Conservation (phyloP, 805 yeast species). For the Ogataea degrootiae region DNA sequence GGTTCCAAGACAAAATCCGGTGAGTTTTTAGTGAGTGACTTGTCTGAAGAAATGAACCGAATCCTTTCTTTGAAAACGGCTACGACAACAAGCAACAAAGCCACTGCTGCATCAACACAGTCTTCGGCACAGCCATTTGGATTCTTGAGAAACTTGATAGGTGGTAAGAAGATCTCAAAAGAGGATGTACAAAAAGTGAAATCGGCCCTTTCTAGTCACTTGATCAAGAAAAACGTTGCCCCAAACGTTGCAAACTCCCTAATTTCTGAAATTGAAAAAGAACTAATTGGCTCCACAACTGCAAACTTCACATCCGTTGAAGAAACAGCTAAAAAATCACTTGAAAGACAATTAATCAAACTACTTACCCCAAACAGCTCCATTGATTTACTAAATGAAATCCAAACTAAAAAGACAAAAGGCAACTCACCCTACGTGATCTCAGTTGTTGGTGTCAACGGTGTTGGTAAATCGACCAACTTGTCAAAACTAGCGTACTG, state of each 20-base stretch:
- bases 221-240: slow-evolving; percentile 84
- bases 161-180: slow-evolving; percentile 62
- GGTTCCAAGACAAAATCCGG: slow-evolving; percentile 46
- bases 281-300: slow-evolving; percentile 68
- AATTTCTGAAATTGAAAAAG: slow-evolving; percentile 63
- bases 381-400: slow-evolving; percentile 78
- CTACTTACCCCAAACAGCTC: slow-evolving; percentile 90
- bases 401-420: slow-evolving; percentile 42
- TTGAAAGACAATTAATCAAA: slow-evolving; percentile 63
- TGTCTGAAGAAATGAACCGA: slow-evolving; percentile 48
- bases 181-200: slow-evolving; percentile 64
- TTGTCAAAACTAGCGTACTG: slow-evolving; percentile 92
- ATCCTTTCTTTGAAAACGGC: slow-evolving; percentile 28
- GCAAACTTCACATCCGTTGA: slow-evolving; percentile 71
- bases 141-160: slow-evolving; percentile 56
- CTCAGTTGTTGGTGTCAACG: slow-evolving; percentile 96
- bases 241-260: slow-evolving; percentile 79
- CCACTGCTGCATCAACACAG: background rate
- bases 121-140: slow-evolving; percentile 42
- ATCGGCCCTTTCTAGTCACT: slow-evolving; percentile 63
- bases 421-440: slow-evolving; percentile 76
- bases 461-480: slow-evolving; percentile 96
- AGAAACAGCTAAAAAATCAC: slow-evolving; percentile 58
- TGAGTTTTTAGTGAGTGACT: slow-evolving; percentile 60
- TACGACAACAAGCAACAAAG: slow-evolving; percentile 11